Evolutionary conservation across 1,284 basidiomycete genomes (phyloP).

Genomic region (Hemileia vastatrix): DNA sequence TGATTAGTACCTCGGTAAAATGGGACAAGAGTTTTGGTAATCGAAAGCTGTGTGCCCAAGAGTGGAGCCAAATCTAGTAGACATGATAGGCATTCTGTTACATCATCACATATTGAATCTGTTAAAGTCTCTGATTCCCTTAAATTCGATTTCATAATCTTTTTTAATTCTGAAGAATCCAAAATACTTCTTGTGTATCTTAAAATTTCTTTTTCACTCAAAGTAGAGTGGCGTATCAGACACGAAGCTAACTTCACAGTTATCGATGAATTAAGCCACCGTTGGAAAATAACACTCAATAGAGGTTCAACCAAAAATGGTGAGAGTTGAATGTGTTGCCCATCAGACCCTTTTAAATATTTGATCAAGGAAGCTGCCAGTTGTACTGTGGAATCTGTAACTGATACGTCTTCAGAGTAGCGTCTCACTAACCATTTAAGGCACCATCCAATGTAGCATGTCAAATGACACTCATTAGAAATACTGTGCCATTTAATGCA

Average conservation of each 20-base stretch:
- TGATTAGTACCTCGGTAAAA: too few species aligned
- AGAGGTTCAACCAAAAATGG: conserved; percentile 16
- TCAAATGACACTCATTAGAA: background rate
- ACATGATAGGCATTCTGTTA: too few species aligned
- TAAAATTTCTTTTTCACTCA: conserved; percentile 10
- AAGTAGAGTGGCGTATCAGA: background rate
- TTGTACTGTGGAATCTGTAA: conserved; percentile 4
- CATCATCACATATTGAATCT: too few species aligned
- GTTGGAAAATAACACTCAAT: conserved; percentile 9
- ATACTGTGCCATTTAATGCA: too few species aligned
- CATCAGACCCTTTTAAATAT: background rate
- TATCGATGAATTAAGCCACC: conserved; percentile 6
- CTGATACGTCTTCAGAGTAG: conserved; percentile 13
- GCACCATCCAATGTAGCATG: conserved; percentile 12
- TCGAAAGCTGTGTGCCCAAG: too few species aligned
- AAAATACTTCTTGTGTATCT: conserved; percentile 12
- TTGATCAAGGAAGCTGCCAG: conserved; percentile 1
- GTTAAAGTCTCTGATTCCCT: too few species aligned
- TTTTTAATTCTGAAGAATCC: conserved; percentile 16
- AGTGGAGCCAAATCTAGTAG: too few species aligned
- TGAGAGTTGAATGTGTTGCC: conserved; percentile 3
- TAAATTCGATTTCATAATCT: conserved; percentile 10
- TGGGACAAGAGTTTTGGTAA: too few species aligned
- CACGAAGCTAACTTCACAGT: conserved; percentile 10
- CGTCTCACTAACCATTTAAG: conserved; percentile 20